phyloP scores from a whole-genome alignment of 2,329 filamentous ascomycete genomes.

The Ophiostoma sp. region DNA sequence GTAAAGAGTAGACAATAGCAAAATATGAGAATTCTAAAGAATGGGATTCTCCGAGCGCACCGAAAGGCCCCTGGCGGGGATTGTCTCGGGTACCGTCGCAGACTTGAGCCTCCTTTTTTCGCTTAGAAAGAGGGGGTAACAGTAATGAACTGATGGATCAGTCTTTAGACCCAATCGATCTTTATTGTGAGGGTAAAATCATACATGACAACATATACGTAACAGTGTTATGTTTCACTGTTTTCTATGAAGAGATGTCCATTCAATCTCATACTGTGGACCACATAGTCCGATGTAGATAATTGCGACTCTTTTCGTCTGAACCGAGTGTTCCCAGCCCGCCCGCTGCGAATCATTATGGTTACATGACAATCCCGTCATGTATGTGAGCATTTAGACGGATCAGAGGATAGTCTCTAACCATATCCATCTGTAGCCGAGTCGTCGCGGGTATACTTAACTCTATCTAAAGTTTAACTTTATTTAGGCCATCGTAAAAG shows the following conservation, averaged over 20 bases:
- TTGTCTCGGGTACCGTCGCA: slow-evolving; percentile 10
- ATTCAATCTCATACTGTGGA: background rate
- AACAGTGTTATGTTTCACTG: slow-evolving; percentile 3
- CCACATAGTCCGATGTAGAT: background rate
- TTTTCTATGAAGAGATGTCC: background rate
- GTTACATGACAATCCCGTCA: background rate
- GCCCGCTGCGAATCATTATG: background rate
- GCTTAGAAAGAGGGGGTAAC: background rate
- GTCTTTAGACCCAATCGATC: background rate
- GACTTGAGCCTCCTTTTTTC: slow-evolving; percentile 10
- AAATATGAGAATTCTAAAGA: background rate
- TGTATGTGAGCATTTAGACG: background rate
- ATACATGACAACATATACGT: slow-evolving; percentile 9
- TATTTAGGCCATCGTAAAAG: too few species aligned
- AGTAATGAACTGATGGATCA: background rate
- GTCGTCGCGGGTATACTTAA: background rate
- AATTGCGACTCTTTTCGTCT: background rate
- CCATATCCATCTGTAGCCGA: background rate
- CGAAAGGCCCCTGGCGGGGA: background rate
- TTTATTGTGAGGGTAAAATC: background rate
- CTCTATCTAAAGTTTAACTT: background rate
- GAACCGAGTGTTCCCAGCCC: background rate
- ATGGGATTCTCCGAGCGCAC: background rate
- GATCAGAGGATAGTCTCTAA: background rate
- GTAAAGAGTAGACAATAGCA: background rate